These are phyloP conservation scores for Echites panduratus DNA, from an alignment of 257 asterid species.

Conservation along the genomic window DNA sequence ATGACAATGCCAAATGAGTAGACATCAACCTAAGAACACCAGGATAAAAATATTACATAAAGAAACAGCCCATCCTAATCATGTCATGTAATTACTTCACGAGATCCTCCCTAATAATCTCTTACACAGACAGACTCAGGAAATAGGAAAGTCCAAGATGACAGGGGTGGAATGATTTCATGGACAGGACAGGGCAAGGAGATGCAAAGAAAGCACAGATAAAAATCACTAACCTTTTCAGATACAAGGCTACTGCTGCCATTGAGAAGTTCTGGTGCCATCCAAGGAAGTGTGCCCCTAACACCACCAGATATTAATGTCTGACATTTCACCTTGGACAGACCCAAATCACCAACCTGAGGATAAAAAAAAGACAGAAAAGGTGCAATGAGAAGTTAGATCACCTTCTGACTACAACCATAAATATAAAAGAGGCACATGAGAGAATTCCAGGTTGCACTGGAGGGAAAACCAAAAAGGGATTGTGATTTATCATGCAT, in stretches of 20 bases:
- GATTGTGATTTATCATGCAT: neutral
- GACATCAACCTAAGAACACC: slow-evolving; percentile 67
- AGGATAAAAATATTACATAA: neutral
- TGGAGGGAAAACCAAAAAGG: neutral
- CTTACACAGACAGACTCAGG: neutral
- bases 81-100: neutral
- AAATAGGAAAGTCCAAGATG: neutral
- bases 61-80: neutral
- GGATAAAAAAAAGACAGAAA: neutral
- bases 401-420: neutral
- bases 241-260: slow-evolving; percentile 97
- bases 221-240: slow-evolving; percentile 61
- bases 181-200: neutral
- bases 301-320: slow-evolving; percentile 97
- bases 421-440: slow-evolving; percentile 4
- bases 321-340: slow-evolving; percentile 93
- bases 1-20: slow-evolving; percentile 91
- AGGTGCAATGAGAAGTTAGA: neutral
- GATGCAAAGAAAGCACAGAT: neutral
- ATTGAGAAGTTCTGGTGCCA: slow-evolving; percentile 99
- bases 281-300: slow-evolving; percentile 99
- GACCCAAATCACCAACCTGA: slow-evolving; percentile 98
- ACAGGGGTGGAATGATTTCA: neutral
- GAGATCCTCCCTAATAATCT: no score
- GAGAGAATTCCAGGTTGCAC: neutral